Base-by-base conservation (phyloP, 1,284 basidiomycete species). In the Schizophyllum amplum region DNA sequence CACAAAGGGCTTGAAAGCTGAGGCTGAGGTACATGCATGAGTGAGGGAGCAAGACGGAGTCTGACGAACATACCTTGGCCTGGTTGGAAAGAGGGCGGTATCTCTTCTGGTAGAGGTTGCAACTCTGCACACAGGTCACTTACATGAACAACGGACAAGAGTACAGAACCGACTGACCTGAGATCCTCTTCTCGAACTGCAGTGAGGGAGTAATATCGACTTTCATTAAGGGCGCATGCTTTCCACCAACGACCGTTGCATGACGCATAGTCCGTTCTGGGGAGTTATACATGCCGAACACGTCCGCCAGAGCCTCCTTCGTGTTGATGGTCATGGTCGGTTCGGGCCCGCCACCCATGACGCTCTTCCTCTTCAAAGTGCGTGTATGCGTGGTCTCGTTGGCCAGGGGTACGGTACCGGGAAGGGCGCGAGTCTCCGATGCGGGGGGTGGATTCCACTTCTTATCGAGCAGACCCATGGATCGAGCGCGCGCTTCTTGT, bases 271-370 rank as follows among this genome's bases (percentile, higher is more conserved):
- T 92, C 72, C 87, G 87, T 60, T 90, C 87, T 1, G 88, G 89
- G 6, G 87, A 90, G 68, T 96, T 95, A 69, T 93, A 95, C 85
- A 97, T 91, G 57, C 86, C 87, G 73, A 92, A 92, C 46, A 97
- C 92, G 68, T 96, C 94, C n/a, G 83, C 89, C 54, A 95, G 77
- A 2, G 94, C 94, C 61, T 92, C 90, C 69, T 93, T 94, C 50
- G 90, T 93, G 67, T 91, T 91, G 60, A 92, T 84, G 0, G 90
- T 93, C 4, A 71, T 66, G 6, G 69, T 70, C 5, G 69, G 69
- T 50, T 70, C 71, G 20, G 63, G 59, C 4, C 59, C 61, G 46
- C 61, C 60, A 55, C 59, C 26, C 23, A 60, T 54, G 59, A 72
- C 76, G 61, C 75, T 78, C 53, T 70, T 71, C 3, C 75, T 75